Conservation (phyloP, 1,284 basidiomycete genomes). For the Microbotryum scabiosae region DNA sequence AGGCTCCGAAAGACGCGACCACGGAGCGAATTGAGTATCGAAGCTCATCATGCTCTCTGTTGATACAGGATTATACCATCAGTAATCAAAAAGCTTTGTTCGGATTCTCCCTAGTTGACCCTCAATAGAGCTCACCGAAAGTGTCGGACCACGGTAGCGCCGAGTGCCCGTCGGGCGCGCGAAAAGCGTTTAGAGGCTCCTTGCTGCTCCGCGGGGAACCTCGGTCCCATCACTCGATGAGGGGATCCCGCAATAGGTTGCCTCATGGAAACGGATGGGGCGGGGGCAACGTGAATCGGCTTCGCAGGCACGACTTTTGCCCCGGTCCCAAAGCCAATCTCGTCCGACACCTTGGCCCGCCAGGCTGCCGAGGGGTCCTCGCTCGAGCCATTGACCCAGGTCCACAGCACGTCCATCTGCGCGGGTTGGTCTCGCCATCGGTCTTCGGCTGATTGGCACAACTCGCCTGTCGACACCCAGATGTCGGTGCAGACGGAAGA, state of each 20-base stretch:
- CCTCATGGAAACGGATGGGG: too few relatives aligned
- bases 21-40: slow-evolving; percentile 28
- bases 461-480: slow-evolving; percentile 1
- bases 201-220: not conserved
- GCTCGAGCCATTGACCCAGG: slow-evolving; percentile 19
- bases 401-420: slow-evolving; percentile 11
- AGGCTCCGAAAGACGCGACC: not conserved
- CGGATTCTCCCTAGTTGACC: too few relatives aligned
- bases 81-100: too few relatives aligned
- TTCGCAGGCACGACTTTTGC: not conserved
- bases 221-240: too few relatives aligned
- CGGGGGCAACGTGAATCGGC: too few relatives aligned
- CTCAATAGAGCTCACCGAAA: slow-evolving; percentile 12
- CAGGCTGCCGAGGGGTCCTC: slow-evolving; percentile 11
- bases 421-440: not conserved
- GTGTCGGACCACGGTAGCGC: slow-evolving; percentile 1
- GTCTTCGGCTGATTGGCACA: not conserved
- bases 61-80: not conserved
- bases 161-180: not conserved
- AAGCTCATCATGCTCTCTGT: slow-evolving; percentile 30
- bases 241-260: too few relatives aligned
- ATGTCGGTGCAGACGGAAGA: slow-evolving; percentile 6
- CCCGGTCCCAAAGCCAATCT: not conserved
- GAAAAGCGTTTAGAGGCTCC: not conserved
- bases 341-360: not conserved